Percentiles rank a stretch among this genome's conserved stretches.
Evolutionary conservation across 345 rosid genomes (phyloP).

Genomic region (Gossypium australe): DNA sequence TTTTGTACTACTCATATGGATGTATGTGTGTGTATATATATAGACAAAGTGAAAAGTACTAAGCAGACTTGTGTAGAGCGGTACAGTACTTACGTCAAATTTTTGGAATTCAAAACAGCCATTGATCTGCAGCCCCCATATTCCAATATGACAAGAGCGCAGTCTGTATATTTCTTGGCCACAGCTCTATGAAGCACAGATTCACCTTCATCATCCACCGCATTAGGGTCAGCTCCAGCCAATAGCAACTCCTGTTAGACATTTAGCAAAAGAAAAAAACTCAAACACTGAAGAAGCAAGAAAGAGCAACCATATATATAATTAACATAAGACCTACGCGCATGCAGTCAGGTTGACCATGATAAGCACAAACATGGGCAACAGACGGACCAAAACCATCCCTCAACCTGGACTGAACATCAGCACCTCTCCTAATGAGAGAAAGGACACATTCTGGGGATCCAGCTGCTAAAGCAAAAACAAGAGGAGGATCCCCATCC

Average conservation of each 20-base stretch:
- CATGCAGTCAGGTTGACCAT: constrained; percentile 99
- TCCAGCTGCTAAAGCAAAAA: constrained; percentile 98
- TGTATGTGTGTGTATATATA: background rate
- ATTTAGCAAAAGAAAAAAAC: constrained; percentile 14
- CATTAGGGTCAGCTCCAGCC: constrained; percentile 62
- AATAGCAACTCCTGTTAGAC: constrained; percentile 71
- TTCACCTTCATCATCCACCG: constrained; percentile 85
- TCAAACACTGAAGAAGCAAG: background rate
- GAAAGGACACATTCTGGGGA: constrained; percentile 90
- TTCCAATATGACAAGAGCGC: constrained; percentile 48
- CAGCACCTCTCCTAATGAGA: constrained; percentile 77
- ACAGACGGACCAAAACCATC: constrained; percentile 92
- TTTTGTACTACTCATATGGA: background rate
- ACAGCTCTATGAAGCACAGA: constrained; percentile 90
- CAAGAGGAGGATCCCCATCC: constrained; percentile 97
- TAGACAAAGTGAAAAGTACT: background rate
- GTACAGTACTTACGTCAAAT: constrained; percentile 57
- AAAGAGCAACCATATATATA: background rate
- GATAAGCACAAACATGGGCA: constrained; percentile 97
- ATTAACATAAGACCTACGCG: constrained; percentile 51
- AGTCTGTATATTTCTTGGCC: constrained; percentile 84
- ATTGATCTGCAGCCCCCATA: constrained; percentile 60
- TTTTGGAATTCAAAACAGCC: constrained; percentile 71
- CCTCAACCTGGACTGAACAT: constrained; percentile 77
- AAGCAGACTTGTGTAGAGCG: background rate